These are phyloP conservation scores for Asterionellopsis glacialis DNA, from an alignment of 108 stramenopile species.

Conservation along the genomic window DNA sequence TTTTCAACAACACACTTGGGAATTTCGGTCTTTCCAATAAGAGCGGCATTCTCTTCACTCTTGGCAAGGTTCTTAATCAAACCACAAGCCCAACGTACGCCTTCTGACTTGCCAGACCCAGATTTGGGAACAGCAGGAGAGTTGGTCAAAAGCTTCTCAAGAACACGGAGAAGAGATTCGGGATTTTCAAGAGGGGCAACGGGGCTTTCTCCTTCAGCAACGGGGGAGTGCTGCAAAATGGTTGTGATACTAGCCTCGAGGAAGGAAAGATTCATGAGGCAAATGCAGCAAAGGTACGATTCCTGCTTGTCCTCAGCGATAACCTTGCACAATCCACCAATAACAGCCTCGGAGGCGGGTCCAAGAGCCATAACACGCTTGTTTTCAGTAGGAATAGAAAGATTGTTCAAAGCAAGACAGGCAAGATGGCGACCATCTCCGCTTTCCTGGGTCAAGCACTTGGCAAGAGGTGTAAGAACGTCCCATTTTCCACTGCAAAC, in stretches of 20 bases:
- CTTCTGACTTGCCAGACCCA: slow-evolving; percentile 88
- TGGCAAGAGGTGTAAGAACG: slow-evolving; percentile 81
- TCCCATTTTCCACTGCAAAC: slow-evolving; percentile 89
- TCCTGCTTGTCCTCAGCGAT: slow-evolving; percentile 91
- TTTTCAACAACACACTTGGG: slow-evolving; percentile 84
- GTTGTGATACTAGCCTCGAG: slow-evolving; percentile 85
- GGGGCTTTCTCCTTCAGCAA: slow-evolving; percentile 54
- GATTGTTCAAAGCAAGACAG: slow-evolving; percentile 87
- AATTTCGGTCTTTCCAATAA: slow-evolving; percentile 86
- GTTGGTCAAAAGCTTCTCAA: slow-evolving; percentile 81
- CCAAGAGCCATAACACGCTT: slow-evolving; percentile 90
- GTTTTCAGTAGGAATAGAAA: slow-evolving; percentile 91
- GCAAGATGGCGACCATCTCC: slow-evolving; percentile 90
- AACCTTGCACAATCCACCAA: slow-evolving; percentile 87
- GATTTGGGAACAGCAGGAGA: slow-evolving; percentile 87
- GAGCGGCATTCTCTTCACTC: slow-evolving; percentile 79
- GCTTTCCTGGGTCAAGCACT: slow-evolving; percentile 83
- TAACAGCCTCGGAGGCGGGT: slow-evolving; percentile 75
- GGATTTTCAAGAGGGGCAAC: slow-evolving; percentile 75
- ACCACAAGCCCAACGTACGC: slow-evolving; percentile 89
- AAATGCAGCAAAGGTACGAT: slow-evolving; percentile 92
- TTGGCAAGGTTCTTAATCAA: slow-evolving; percentile 91
- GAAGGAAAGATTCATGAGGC: slow-evolving; percentile 92
- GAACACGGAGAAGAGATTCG: slow-evolving; percentile 73
- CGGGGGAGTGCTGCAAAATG: slow-evolving; percentile 81